phyloP scores from a whole-genome alignment of 2,329 filamentous ascomycete species.

The Sporothrix protearum region DNA sequence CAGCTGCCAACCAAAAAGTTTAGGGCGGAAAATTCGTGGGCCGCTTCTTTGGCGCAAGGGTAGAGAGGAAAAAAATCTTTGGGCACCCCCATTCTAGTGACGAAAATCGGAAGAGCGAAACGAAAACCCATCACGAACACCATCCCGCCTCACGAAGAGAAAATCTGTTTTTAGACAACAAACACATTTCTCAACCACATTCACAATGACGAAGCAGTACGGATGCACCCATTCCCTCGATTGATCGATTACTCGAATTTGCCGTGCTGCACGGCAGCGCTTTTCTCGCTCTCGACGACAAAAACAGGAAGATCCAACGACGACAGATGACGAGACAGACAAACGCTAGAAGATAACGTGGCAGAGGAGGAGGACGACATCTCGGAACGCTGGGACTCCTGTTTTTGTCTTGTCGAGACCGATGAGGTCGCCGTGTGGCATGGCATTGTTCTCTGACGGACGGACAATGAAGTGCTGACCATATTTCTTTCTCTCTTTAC shows the following conservation, averaged over 20 bases:
- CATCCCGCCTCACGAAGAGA: constrained; percentile 18
- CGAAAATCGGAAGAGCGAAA: constrained; percentile 15
- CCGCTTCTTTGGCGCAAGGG: background rate
- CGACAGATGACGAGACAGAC: background rate
- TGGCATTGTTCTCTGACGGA: background rate
- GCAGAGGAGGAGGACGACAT: background rate
- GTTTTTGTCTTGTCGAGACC: background rate
- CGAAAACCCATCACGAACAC: constrained; percentile 24
- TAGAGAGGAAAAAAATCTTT: constrained; percentile 21
- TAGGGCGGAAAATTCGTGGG: constrained; percentile 24
- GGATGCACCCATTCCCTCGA: constrained; percentile 4
- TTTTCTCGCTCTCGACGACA: constrained; percentile 13
- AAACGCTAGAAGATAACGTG: background rate
- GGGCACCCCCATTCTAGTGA: constrained; percentile 10
- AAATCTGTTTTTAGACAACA: constrained; percentile 22
- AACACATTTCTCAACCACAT: constrained; percentile 16
- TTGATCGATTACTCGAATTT: background rate
- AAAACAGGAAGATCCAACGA: constrained; percentile 3
- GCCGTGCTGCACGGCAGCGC: constrained; percentile 6
- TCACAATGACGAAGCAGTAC: constrained; percentile 76
- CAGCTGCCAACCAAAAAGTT: background rate
- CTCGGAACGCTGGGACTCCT: background rate
- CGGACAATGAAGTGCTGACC: constrained; percentile 24
- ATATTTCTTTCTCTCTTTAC: constrained; percentile 17
- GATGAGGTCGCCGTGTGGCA: background rate